A percentile compares a stretch with the other conserved stretches of the same genome.
These are phyloP conservation scores for Lagenaria siceraria DNA, from an alignment of 306 rosid genomes.

Conservation along the genomic window DNA sequence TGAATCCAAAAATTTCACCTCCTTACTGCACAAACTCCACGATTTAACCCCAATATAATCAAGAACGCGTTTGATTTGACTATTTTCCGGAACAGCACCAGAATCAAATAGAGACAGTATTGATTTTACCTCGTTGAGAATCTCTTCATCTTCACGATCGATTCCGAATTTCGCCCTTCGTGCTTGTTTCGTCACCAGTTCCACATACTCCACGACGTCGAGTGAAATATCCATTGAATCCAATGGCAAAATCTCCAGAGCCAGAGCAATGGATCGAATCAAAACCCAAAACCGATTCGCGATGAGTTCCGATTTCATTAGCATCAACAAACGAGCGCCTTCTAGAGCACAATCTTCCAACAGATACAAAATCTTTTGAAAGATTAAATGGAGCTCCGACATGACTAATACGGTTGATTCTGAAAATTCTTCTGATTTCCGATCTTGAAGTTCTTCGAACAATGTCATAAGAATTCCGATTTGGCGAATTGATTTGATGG, in stretches of 20 bases:
- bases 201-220: constrained; percentile 45
- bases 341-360: constrained; percentile 44
- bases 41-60: constrained; percentile 36
- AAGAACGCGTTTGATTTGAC: constrained; percentile 34
- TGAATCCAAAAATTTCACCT: constrained; percentile 54
- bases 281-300: constrained; percentile 36
- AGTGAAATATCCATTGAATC: constrained; percentile 8
- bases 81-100: constrained; percentile 24
- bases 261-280: constrained; percentile 36
- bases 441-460: constrained; percentile 35
- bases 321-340: constrained; percentile 43
- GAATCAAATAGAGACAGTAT: constrained; percentile 31
- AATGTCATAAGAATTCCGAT: constrained; percentile 37
- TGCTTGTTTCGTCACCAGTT: constrained; percentile 35
- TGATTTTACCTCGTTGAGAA: constrained; percentile 16
- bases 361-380: constrained; percentile 51
- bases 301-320: constrained; percentile 45
- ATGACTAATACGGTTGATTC: constrained; percentile 24
- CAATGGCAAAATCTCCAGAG: constrained; percentile 46
- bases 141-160: constrained; percentile 35
- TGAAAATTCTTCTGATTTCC: constrained; percentile 4
- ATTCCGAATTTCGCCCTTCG: constrained; percentile 30
- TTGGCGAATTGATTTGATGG: constrained; percentile 26
- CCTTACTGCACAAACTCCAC: constrained; percentile 57
- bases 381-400: constrained; percentile 53